Evolutionary conservation across 495 filamentous ascomycete species (phyloP), one percentile per base, ranked within the genome.

Genomic region (Xylaria venustula): DNA sequence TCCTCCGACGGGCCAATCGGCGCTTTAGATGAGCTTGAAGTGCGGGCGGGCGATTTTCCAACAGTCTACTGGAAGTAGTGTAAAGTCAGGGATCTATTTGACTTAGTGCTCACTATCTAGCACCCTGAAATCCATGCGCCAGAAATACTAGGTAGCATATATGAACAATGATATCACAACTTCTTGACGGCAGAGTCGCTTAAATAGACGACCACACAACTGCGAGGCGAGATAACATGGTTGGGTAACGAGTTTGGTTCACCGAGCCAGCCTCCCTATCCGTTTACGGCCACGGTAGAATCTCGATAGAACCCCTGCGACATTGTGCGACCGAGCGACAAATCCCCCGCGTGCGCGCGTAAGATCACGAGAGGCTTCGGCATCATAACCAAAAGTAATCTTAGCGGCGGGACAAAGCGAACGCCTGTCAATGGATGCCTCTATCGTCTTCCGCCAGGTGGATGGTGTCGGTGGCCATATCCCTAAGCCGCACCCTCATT

Each of bases 361-460:
- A 36, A 30, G 36, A 25, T 42, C 47, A 30, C 34, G 47, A 42
- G 19, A 34, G 26, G 36, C 19, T 32, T 36, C 14, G 4, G 34
- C 12, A 7, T 19, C 40, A n/a, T 55, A 37, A 44, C 40, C 50
- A 26, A 42, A 5, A 54, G 48, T 62, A 41, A 12, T 20, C 11
- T 46, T 45, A 26, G 53, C 48, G 0, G 37, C 25, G 44, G 58
- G 53, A 59, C 36, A 50, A 9, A 30, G 54, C 14, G 20, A 58
- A 17, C 55, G 12, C 28, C 46, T 28, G 52, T 40, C 42, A 25
- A 85, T 85, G 81, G 80, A 85, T 64, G 74, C 76, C 49, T 75
- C 73, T 54, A 73, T 74, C 64, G 67, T 82, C 53, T 79, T 83
- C 61, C 80, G 77, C 49, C 80, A 79, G 58, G 67, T 71, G 57